Base-by-base conservation (phyloP, 1,139 yeast genomes). In the Yamadazyma buinensis region DNA sequence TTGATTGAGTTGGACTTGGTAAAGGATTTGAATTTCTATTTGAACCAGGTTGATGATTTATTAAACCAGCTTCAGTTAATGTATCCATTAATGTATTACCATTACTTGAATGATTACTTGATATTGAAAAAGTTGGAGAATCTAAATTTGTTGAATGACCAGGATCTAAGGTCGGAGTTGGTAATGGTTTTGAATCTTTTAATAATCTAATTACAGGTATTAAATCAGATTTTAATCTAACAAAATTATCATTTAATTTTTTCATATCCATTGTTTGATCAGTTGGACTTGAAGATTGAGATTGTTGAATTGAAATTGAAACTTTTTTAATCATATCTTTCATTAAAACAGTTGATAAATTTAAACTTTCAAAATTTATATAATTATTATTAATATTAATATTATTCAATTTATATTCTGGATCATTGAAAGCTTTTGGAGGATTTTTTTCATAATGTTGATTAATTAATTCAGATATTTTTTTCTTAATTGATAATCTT, bases 121-220 rank as follows among this genome's bases (percentile, higher is more conserved):
- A 48, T n/a, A 54, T 32, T 5, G 64, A 54, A 28, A 49, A 51
- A 0, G 68, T 59, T 5, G 72, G 72, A 26, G 67, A 63, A 18
- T 61, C 64, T 26, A 57, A 41, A 3, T 55, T 43, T 8, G 61
- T 42, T 0, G 47, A 42, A 5, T 60, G 49, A 3, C 69, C 66
- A 0, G 72, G 68, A 38, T 63, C 74, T 26, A 68, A 45, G 1
- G 76, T 72, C 3, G 82, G 81, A 0, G 78, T 72, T 0, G 82
- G 82, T 26, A 76, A 57, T 3, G 81, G 81, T 48, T 76, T 75
- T 22, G 68, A 63, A 39, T 75, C 80, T 41, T 76, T 75, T 13
- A 74, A 53, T 29, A 72, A 59, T 37, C 76, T 62, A 22, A 75
- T 61, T 20, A 75, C 67, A 0, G 81, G 81, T 29, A 72, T 61